Percentiles rank a stretch among this genome's conserved stretches.
These are phyloP conservation scores for Cercospora beticola DNA, from an alignment of 2,329 filamentous ascomycete genomes.

Conservation along the genomic window DNA sequence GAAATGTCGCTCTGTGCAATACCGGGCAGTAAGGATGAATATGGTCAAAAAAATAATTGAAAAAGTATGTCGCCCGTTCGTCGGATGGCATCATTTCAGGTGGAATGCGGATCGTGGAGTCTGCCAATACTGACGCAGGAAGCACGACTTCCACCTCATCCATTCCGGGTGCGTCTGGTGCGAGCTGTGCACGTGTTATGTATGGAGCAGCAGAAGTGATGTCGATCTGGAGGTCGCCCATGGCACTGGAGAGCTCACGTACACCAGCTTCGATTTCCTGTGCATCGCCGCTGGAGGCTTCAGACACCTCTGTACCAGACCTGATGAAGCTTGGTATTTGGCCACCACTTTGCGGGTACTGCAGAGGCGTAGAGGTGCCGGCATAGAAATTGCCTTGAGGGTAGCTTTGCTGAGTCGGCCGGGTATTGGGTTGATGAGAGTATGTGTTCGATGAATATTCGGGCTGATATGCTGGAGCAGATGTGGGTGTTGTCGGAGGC, in stretches of 20 bases:
- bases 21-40: slow-evolving; percentile 93
- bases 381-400: slow-evolving; percentile 21
- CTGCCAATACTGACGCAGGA: slow-evolving; percentile 67
- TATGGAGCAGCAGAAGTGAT: slow-evolving; percentile 87
- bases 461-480: slow-evolving; percentile 20
- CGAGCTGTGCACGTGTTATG: slow-evolving; percentile 63
- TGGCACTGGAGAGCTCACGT: slow-evolving; percentile 53
- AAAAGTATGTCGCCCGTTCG: slow-evolving; percentile 76
- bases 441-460: slow-evolving; percentile 21
- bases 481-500: slow-evolving; percentile 16
- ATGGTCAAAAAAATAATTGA: slow-evolving; percentile 85
- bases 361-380: slow-evolving; percentile 8
- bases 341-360: slow-evolving; percentile 23
- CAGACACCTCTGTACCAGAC: slow-evolving; percentile 30
- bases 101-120: slow-evolving; percentile 80
- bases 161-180: slow-evolving; percentile 62
- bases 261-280: slow-evolving; percentile 37
- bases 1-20: slow-evolving; percentile 76
- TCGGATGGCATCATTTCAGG: slow-evolving; percentile 91
- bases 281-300: slow-evolving; percentile 34
- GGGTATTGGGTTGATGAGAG: slow-evolving; percentile 16
- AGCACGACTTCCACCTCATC: slow-evolving; percentile 71
- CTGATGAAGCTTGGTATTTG: slow-evolving; percentile 25
- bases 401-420: slow-evolving; percentile 18
- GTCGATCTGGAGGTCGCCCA: slow-evolving; percentile 84